phyloP scores from a whole-genome alignment of 768 basidiomycete genomes.

The Lactarius akahatsu region DNA sequence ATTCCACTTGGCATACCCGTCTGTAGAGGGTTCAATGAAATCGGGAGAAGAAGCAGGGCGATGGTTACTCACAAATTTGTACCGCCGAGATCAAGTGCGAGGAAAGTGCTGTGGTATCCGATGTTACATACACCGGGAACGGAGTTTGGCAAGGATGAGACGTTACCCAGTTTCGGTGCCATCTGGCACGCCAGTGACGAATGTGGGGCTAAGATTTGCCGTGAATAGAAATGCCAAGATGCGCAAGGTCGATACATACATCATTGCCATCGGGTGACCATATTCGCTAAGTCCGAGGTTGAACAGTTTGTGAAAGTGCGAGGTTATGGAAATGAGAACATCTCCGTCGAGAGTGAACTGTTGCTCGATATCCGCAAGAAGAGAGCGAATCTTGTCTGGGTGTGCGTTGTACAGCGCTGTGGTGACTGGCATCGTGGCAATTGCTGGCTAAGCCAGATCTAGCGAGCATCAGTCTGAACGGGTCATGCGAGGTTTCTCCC shows the following conservation, averaged over 20 bases:
- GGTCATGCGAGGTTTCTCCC: not conserved
- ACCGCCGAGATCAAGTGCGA: slow-evolving; percentile 95
- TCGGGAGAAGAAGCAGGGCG: not conserved
- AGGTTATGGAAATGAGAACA: slow-evolving; percentile 65
- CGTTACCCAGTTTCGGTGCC: slow-evolving; percentile 89
- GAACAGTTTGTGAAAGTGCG: slow-evolving; percentile 80
- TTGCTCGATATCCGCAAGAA: slow-evolving; percentile 62
- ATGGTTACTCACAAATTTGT: slow-evolving; percentile 80
- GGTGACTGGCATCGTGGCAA: slow-evolving; percentile 23
- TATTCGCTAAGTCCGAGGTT: slow-evolving; percentile 69
- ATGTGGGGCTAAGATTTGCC: slow-evolving; percentile 66
- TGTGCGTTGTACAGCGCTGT: slow-evolving; percentile 19
- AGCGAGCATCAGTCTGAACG: not conserved
- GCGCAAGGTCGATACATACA: slow-evolving; percentile 46
- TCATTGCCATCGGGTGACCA: slow-evolving; percentile 88
- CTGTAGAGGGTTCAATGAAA: slow-evolving; percentile 42
- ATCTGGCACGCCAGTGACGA: slow-evolving; percentile 92
- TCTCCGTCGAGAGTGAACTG: slow-evolving; percentile 70
- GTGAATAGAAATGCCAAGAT: slow-evolving; percentile 2
- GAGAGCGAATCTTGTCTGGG: slow-evolving; percentile 22
- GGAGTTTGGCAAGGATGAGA: not conserved
- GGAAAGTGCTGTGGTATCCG: slow-evolving; percentile 69
- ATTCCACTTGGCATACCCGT: slow-evolving; percentile 90
- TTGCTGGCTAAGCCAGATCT: not conserved
- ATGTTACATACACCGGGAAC: not conserved